phyloP scores from a whole-genome alignment of 805 yeast species.

The Spencermartinsiella europaea region DNA sequence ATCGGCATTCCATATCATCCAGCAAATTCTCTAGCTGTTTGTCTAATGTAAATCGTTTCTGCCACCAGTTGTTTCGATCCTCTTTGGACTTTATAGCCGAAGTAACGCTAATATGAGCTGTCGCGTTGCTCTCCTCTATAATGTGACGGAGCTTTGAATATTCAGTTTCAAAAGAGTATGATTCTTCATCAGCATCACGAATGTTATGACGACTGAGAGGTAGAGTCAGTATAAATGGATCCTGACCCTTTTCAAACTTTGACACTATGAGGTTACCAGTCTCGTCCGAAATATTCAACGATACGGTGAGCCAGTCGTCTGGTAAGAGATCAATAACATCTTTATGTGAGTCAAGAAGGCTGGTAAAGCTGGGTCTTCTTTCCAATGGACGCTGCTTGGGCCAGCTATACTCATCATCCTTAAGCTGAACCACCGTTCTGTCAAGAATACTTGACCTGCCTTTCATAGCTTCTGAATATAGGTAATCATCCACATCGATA shows the following conservation, averaged over 20 bases:
- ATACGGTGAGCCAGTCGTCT: slow-evolving; percentile 50
- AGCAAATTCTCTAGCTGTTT: slow-evolving; percentile 48
- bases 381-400: neutral
- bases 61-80: slow-evolving; percentile 77
- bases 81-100: slow-evolving; percentile 49
- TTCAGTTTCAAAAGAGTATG: slow-evolving; percentile 43
- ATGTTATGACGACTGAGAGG: slow-evolving; percentile 52
- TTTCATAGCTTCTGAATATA: neutral
- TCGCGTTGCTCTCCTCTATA: slow-evolving; percentile 54
- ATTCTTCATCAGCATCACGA: slow-evolving; percentile 40
- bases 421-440: neutral
- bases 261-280: slow-evolving; percentile 57
- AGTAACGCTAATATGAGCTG: slow-evolving; percentile 53
- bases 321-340: slow-evolving; percentile 34
- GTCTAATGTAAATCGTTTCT: slow-evolving; percentile 57
- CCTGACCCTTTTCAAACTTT: slow-evolving; percentile 33
- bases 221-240: slow-evolving; percentile 48
- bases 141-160: slow-evolving; percentile 44
- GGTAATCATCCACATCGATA: neutral
- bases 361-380: neutral
- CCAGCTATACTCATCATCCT: neutral
- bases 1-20: slow-evolving; percentile 50
- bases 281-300: slow-evolving; percentile 54
- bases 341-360: neutral
- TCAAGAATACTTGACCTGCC: neutral